Base-by-base conservation (phyloP, 495 filamentous ascomycete genomes). In the Elasticomyces elasticus region DNA sequence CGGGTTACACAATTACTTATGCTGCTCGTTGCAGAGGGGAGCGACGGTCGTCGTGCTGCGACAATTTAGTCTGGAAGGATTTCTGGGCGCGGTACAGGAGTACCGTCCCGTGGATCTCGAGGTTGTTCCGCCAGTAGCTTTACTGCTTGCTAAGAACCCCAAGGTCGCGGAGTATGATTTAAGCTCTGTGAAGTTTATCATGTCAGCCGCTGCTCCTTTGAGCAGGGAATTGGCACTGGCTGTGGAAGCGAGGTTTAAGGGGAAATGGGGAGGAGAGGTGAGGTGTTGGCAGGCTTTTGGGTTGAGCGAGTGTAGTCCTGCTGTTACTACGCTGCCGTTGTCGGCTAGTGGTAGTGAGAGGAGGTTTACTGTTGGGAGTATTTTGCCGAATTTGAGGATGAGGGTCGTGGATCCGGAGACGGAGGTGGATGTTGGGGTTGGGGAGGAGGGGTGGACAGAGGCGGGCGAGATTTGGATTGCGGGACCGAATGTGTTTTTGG, bases 71-170 rank as follows among this genome's bases (percentile, higher is more conserved):
- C 6, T 22, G 6, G 40, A 43, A 22, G 72, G 77, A 58, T 73
- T 78, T 62, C 76, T 85, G 30, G 74, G 87, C 67, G 74, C 71
- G 6, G 33, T 85, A 76, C 63, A 76, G 79, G 26, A 83, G 89
- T 62, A 83, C 84, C 10, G 67, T 72, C 55, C 66, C 76, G n/a
- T 78, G 64, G 37, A 68, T 69, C 40, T 43, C 13, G 13, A 43
- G 40, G 5, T 43, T 43, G 81, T 76, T 63, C 87, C 87, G 24
- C 84, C 85, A 0, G 76, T 92, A 26, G 68, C 87, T 1, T 75
- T 88, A 20, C 66, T 74, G 20, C 68, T 94, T 37, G 83, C 80
- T 19, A 94, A 94, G 62, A 74, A 79, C 58, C 84, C 83, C 0
- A 69, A 74, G 15, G 76, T 80, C 0, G 67, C 57, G 59, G 75